A percentile compares a stretch with the other conserved stretches of the same genome.
These are phyloP conservation scores for Pestalotiopsis fici DNA, from an alignment of 2,329 filamentous ascomycete species.

Conservation along the genomic window DNA sequence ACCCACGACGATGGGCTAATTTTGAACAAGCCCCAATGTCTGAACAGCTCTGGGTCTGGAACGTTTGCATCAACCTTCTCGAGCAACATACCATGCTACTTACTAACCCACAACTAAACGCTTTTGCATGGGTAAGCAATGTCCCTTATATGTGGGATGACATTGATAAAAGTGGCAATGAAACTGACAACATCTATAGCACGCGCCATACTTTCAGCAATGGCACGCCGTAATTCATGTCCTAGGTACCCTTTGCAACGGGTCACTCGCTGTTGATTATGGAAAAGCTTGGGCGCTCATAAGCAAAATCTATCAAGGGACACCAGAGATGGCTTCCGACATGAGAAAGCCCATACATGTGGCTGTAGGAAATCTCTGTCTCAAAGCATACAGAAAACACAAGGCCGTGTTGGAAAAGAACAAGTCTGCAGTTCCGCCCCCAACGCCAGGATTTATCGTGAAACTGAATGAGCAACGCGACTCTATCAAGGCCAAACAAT, in stretches of 20 bases:
- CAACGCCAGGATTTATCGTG: slow-evolving; percentile 18
- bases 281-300: slow-evolving; percentile 34
- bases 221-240: slow-evolving; percentile 37
- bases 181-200: neutral
- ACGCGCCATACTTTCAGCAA: slow-evolving; percentile 29
- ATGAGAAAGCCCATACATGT: slow-evolving; percentile 27
- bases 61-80: slow-evolving; percentile 26
- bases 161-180: neutral
- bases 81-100: slow-evolving; percentile 33
- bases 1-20: slow-evolving; percentile 30
- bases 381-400: slow-evolving; percentile 28
- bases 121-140: slow-evolving; percentile 27
- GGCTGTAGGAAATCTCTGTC: slow-evolving; percentile 32
- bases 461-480: slow-evolving; percentile 15
- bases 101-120: slow-evolving; percentile 28
- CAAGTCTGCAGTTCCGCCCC: slow-evolving; percentile 18
- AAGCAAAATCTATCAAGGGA: slow-evolving; percentile 33
- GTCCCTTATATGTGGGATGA: neutral
- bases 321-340: slow-evolving; percentile 22
- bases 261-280: slow-evolving; percentile 28
- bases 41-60: slow-evolving; percentile 30
- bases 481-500: neutral
- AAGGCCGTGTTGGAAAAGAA: slow-evolving; percentile 16
- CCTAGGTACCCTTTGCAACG: slow-evolving; percentile 33
- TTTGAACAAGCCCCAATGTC: slow-evolving; percentile 24